Conservation (phyloP, 164 flowering plant genomes). For the Euptelea pleiosperma region DNA sequence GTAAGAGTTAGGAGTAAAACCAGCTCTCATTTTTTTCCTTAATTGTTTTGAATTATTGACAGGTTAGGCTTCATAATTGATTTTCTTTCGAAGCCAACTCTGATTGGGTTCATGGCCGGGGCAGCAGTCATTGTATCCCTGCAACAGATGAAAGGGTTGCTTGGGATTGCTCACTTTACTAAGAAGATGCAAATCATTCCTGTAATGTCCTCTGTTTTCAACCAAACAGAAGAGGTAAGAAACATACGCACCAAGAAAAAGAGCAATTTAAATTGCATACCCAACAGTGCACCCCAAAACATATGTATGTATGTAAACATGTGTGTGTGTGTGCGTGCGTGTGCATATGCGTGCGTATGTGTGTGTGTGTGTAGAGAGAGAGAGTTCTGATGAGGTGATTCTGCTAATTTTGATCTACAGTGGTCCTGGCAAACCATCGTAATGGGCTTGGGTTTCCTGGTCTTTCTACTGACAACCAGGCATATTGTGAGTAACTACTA, state of each 20-base stretch:
- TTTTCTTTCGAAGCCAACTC: slow-evolving; percentile 57
- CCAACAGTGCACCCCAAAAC: too few species aligned
- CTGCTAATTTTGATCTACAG: slow-evolving; percentile 23
- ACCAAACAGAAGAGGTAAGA: slow-evolving; percentile 40
- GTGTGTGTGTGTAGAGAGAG: too few species aligned
- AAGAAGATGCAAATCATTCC: slow-evolving; percentile 44
- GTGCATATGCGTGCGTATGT: too few species aligned
- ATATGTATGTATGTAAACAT: neutral
- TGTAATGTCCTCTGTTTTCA: slow-evolving; percentile 47
- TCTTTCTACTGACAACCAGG: slow-evolving; percentile 39
- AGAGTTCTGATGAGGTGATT: too few species aligned
- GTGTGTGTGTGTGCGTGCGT: too few species aligned
- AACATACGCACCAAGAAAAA: neutral
- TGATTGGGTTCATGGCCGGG: slow-evolving; percentile 72
- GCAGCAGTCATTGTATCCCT: slow-evolving; percentile 55
- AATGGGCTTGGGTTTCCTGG: slow-evolving; percentile 46
- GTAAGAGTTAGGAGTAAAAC: too few species aligned
- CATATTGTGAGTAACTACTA: slow-evolving; percentile 37
- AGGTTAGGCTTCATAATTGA: slow-evolving; percentile 49
- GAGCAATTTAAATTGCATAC: too few species aligned
- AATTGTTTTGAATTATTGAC: neutral
- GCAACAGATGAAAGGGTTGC: slow-evolving; percentile 72
- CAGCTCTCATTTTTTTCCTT: too few species aligned
- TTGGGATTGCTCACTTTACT: slow-evolving; percentile 59
- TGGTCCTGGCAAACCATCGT: slow-evolving; percentile 57